phyloP scores from a whole-genome alignment of 2,329 filamentous ascomycete species.

The Penicillium occitanis region DNA sequence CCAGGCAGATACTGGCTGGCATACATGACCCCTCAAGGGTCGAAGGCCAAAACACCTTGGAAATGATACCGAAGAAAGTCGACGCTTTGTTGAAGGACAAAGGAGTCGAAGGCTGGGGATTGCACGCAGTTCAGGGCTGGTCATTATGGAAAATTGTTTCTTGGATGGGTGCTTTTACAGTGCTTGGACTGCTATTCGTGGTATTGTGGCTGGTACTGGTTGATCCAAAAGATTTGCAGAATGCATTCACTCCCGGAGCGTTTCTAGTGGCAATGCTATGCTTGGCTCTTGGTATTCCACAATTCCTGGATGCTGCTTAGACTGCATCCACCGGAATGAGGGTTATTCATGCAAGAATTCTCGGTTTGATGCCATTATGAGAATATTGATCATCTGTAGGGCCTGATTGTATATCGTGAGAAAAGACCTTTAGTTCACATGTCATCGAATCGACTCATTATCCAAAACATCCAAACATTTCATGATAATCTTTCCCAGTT shows the following conservation, averaged over 20 bases:
- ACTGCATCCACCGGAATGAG: neutral
- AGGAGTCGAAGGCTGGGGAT: neutral
- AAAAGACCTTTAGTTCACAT: neutral
- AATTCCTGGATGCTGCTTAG: neutral
- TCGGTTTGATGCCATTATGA: neutral
- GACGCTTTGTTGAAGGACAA: neutral
- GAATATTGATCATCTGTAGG: neutral
- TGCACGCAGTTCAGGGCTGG: neutral
- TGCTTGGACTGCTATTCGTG: neutral
- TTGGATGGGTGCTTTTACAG: neutral
- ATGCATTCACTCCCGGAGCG: neutral
- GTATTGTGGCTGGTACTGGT: neutral
- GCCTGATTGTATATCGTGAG: neutral
- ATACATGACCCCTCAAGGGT: neutral
- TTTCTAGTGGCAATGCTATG: neutral
- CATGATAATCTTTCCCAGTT: conserved; percentile 35
- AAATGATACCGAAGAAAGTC: conserved; percentile 1
- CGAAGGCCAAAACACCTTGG: neutral
- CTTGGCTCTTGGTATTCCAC: neutral
- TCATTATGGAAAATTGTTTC: neutral
- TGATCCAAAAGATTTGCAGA: neutral
- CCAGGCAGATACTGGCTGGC: neutral
- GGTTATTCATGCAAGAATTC: neutral
- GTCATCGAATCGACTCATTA: neutral
- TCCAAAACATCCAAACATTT: conserved; percentile 32